A percentile compares a stretch with the other conserved stretches of the same genome.
Conservation (phyloP, 352 stramenopile genomes). For the Pythium volutum region DNA sequence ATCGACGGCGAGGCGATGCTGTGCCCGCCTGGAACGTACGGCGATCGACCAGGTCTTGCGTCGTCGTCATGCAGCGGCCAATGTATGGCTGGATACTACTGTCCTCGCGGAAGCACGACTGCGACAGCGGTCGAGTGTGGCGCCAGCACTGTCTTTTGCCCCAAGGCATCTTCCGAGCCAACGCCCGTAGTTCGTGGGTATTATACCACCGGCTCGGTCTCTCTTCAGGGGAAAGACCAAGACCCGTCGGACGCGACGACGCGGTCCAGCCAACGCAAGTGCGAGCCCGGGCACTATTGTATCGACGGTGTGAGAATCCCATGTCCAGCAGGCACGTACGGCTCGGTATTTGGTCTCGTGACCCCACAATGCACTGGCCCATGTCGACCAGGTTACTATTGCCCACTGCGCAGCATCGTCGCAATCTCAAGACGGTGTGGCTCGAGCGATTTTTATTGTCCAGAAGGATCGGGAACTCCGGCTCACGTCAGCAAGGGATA, state of each 20-base stretch:
- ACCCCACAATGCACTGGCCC: slow-evolving; percentile 33
- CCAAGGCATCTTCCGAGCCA: slow-evolving; percentile 37
- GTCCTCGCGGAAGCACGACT: slow-evolving; percentile 40
- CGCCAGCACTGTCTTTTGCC: slow-evolving; percentile 41
- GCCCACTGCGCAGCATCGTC: slow-evolving; percentile 29
- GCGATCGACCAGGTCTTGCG: slow-evolving; percentile 36
- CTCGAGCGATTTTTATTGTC: slow-evolving; percentile 33
- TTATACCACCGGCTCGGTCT: slow-evolving; percentile 38
- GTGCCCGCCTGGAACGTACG: slow-evolving; percentile 67
- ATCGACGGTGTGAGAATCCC: slow-evolving; percentile 24
- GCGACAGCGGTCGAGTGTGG: slow-evolving; percentile 40
- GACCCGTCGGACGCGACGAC: slow-evolving; percentile 18
- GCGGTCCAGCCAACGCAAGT: slow-evolving; percentile 40
- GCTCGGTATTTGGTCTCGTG: slow-evolving; percentile 25
- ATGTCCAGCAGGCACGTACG: slow-evolving; percentile 50
- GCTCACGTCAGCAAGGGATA: slow-evolving; percentile 26
- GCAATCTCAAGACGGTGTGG: slow-evolving; percentile 22
- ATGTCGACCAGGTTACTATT: slow-evolving; percentile 42
- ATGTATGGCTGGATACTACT: slow-evolving; percentile 61
- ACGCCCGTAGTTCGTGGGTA: slow-evolving; percentile 34
- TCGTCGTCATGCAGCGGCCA: slow-evolving; percentile 41
- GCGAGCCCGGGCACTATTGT: slow-evolving; percentile 52
- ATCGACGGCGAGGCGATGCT: slow-evolving; percentile 28
- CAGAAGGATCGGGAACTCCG: slow-evolving; percentile 21
- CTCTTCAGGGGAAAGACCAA: slow-evolving; percentile 12